A percentile compares a stretch with the other conserved stretches of the same genome.
Conservation (phyloP, 352 stramenopile species). For the Labyrinthula sp. region DNA sequence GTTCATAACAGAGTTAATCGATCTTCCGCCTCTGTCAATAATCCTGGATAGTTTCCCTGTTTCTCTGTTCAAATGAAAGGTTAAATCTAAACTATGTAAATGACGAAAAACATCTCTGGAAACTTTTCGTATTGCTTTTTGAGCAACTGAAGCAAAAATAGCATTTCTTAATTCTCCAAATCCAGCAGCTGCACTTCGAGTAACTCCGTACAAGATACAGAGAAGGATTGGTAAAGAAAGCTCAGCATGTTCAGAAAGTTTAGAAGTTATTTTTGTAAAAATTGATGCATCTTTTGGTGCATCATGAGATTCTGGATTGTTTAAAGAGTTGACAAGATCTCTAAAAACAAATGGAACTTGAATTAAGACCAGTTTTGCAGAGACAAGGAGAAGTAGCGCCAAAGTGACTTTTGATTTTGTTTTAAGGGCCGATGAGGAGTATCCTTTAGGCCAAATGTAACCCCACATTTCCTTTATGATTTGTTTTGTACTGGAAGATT, state of each 20-base stretch:
- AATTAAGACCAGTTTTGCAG: conserved; percentile 71
- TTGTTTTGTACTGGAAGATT: too few relatives aligned
- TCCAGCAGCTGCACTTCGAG: conserved; percentile 58
- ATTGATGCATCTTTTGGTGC: background rate
- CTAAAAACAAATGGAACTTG: conserved; percentile 93
- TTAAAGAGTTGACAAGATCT: conserved; percentile 63
- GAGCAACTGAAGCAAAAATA: conserved; percentile 78
- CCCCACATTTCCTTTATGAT: conserved; percentile 12
- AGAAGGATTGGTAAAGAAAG: conserved; percentile 51
- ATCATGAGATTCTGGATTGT: conserved; percentile 34
- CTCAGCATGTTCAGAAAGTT: conserved; percentile 29
- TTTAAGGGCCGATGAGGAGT: conserved; percentile 36
- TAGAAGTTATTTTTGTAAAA: conserved; percentile 9
- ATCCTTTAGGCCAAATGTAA: conserved; percentile 11
- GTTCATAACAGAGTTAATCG: conserved; percentile 84
- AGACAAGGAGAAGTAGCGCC: conserved; percentile 57
- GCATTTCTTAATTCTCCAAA: conserved; percentile 78
- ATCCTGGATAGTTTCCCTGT: conserved; percentile 69
- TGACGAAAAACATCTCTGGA: conserved; percentile 75
- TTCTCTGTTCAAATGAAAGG: conserved; percentile 79
- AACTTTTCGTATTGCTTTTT: conserved; percentile 79
- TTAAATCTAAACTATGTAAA: conserved; percentile 70
- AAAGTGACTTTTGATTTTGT: conserved; percentile 52
- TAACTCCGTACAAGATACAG: conserved; percentile 74
- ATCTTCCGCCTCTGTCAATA: conserved; percentile 74